Evolutionary conservation across 805 yeast genomes (phyloP).

Genomic region (Candida quercuum): DNA sequence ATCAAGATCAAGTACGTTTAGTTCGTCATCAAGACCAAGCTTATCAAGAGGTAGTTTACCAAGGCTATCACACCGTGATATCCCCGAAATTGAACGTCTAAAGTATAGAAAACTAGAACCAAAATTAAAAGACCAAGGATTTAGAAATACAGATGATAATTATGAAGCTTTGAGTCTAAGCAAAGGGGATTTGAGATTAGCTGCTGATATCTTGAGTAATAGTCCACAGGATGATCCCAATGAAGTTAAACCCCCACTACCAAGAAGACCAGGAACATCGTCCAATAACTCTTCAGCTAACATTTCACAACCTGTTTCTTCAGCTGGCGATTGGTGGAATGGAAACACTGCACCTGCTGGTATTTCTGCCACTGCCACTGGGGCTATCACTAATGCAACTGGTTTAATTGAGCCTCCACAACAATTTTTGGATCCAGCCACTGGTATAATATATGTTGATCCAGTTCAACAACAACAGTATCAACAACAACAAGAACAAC

Average conservation of each 20-base stretch:
- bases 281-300: conserved; percentile 1
- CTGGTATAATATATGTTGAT: conserved; percentile 67
- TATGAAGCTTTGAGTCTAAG: conserved; percentile 59
- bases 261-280: conserved; percentile 27
- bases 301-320: conserved; percentile 4
- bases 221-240: conserved; percentile 29
- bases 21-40: conserved; percentile 7
- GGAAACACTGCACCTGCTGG: conserved; percentile 20
- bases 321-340: conserved; percentile 19
- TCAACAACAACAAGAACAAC: conserved; percentile 20
- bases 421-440: conserved; percentile 68
- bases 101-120: conserved; percentile 47
- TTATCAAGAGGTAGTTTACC: conserved; percentile 26
- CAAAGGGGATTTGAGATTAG: conserved; percentile 53
- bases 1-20: conserved; percentile 2
- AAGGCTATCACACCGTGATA: conserved; percentile 41
- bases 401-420: conserved; percentile 41
- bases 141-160: conserved; percentile 46
- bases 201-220: conserved; percentile 50
- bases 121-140: conserved; percentile 51
- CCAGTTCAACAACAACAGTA: conserved; percentile 48
- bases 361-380: conserved; percentile 25
- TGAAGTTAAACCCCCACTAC: conserved; percentile 44
- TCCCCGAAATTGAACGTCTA: conserved; percentile 47
- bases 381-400: conserved; percentile 17